These are phyloP conservation scores for Glycine latifolia DNA, from an alignment of 306 rosid genomes.

Conservation along the genomic window DNA sequence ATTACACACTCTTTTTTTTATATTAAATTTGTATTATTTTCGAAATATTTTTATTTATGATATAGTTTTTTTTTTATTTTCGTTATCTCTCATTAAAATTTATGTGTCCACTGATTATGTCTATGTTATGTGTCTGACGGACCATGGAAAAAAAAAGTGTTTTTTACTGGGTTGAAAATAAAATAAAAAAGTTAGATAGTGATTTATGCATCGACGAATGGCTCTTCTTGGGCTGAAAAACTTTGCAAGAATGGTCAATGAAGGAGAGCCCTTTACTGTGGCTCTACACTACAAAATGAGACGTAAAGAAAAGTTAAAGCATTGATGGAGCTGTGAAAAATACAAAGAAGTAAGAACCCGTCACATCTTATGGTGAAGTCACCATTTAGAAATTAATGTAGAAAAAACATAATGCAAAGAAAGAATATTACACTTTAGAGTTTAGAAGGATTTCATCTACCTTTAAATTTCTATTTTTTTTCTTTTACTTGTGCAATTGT, in stretches of 20 bases:
- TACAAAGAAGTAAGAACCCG: not conserved
- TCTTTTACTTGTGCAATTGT: no score
- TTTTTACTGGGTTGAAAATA: not conserved
- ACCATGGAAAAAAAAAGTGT: not conserved
- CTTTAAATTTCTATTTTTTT: not conserved
- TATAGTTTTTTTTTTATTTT: no score
- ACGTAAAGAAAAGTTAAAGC: slow-evolving; percentile 26
- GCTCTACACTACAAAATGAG: not conserved
- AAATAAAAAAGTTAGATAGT: not conserved
- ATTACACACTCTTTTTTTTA: no score
- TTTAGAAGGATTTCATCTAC: not conserved
- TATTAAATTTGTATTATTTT: no score
- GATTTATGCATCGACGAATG: slow-evolving; percentile 20
- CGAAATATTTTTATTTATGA: no score
- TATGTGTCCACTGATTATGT: no score
- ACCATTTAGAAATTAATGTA: not conserved
- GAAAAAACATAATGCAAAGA: not conserved
- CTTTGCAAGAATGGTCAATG: slow-evolving; percentile 15
- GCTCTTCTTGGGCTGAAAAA: slow-evolving; percentile 1
- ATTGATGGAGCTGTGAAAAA: slow-evolving; percentile 16
- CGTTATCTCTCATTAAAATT: no score
- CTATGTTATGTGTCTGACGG: not conserved
- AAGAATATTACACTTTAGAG: not conserved
- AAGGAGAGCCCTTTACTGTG: not conserved
- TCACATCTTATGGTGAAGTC: slow-evolving; percentile 20